Evolutionary conservation across 371 early-diverging fungal genomes (phyloP).

Genomic region (Mucor plumbeus): DNA sequence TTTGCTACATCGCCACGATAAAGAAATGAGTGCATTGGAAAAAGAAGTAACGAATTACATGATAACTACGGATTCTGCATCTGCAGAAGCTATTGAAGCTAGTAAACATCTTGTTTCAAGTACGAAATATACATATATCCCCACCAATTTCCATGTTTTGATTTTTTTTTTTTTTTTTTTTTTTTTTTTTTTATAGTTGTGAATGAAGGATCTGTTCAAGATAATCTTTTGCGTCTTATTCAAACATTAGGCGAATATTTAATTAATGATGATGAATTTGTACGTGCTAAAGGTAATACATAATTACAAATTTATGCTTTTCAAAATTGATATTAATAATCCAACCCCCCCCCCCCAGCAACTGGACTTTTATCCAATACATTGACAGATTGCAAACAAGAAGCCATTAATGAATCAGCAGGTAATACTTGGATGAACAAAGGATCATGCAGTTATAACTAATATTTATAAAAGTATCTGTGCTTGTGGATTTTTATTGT

Average conservation of each 20-base stretch:
- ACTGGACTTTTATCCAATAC: constrained; percentile 60
- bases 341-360: constrained; percentile 27
- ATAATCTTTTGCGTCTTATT: constrained; percentile 69
- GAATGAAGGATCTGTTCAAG: constrained; percentile 44
- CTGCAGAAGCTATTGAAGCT: constrained; percentile 39
- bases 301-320: not conserved
- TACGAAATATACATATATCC: constrained; percentile 12
- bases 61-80: constrained; percentile 43
- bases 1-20: not conserved
- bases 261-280: constrained; percentile 81
- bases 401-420: constrained; percentile 47
- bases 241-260: constrained; percentile 80
- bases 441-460: not conserved
- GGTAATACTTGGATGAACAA: constrained; percentile 29
- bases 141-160: not conserved
- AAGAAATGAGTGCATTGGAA: constrained; percentile 34
- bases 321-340: not conserved
- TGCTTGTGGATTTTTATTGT: constrained; percentile 79
- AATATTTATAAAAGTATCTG: constrained; percentile 48
- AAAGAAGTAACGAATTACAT: constrained; percentile 53
- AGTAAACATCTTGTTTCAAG: constrained; percentile 36
- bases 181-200: constrained; percentile 30
- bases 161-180: not conserved
- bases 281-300: constrained; percentile 80
- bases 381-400: constrained; percentile 44